phyloP scores from a whole-genome alignment of 1,284 basidiomycete species.

The Moesziomyces sp. region DNA sequence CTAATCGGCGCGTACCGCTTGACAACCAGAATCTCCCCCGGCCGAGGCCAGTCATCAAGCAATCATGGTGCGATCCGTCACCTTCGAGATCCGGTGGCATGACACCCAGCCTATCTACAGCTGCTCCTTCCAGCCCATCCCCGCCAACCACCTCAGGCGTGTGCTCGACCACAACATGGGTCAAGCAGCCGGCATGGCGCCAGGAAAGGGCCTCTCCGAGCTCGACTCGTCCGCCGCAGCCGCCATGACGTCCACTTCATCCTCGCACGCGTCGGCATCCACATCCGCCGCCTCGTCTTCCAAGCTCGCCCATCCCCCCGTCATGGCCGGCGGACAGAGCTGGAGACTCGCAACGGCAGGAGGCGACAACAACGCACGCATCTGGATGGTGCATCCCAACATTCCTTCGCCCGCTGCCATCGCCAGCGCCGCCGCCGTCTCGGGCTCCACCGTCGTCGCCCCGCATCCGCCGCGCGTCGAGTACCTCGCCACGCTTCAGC shows the following conservation, averaged over 20 bases:
- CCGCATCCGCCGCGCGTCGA: constrained; percentile 80
- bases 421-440: constrained; percentile 73
- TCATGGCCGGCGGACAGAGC: constrained; percentile 70
- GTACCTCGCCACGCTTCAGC: constrained; percentile 90
- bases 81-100: constrained; percentile 67
- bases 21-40: too few relatives aligned
- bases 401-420: constrained; percentile 68
- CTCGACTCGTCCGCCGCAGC: constrained; percentile 17
- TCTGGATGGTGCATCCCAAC: constrained; percentile 67
- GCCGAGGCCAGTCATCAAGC: background rate
- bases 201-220: constrained; percentile 54
- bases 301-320: constrained; percentile 43
- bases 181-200: constrained; percentile 62
- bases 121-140: constrained; percentile 64
- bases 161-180: constrained; percentile 65
- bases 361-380: constrained; percentile 92
- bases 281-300: constrained; percentile 31
- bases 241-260: constrained; percentile 11
- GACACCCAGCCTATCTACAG: constrained; percentile 67
- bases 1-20: too few relatives aligned
- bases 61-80: constrained; percentile 65
- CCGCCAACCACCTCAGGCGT: constrained; percentile 51
- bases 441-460: constrained; percentile 71
- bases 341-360: constrained; percentile 94
- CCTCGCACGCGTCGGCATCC: constrained; percentile 10